phyloP scores from a whole-genome alignment of 768 basidiomycete genomes.

The Mycena latifolia region DNA sequence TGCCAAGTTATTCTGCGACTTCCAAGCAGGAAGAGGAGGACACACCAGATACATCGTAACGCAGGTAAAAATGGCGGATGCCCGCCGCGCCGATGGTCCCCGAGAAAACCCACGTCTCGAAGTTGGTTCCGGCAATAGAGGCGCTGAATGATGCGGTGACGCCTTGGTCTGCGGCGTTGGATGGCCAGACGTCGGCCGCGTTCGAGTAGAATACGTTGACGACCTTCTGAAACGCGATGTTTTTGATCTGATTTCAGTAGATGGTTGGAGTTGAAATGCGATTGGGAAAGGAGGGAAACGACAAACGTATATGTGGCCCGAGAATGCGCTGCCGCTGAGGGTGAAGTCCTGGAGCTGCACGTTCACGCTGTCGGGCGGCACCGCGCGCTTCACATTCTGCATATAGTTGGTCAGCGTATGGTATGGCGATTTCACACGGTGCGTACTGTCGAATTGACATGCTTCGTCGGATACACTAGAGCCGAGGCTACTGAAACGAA shows the following conservation, averaged over 20 bases:
- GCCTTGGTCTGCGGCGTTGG: conserved; percentile 12
- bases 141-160: conserved; percentile 11
- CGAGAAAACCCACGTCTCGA: conserved; percentile 21
- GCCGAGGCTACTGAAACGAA: too few species aligned
- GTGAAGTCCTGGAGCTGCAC: conserved; percentile 22
- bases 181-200: conserved; percentile 7
- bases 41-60: conserved; percentile 14
- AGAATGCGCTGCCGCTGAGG: conserved; percentile 3
- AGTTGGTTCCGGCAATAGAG: conserved; percentile 15
- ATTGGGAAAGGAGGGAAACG: neutral
- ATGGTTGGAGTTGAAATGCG: neutral
- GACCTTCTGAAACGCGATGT: conserved; percentile 4
- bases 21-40: neutral
- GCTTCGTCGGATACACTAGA: too few species aligned
- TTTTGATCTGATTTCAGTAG: conserved; percentile 10
- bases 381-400: conserved; percentile 1
- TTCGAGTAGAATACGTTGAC: conserved; percentile 17
- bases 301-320: conserved; percentile 6
- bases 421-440: too few species aligned
- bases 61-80: conserved; percentile 19
- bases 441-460: too few species aligned
- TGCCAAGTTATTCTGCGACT: too few species aligned
- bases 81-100: conserved; percentile 5
- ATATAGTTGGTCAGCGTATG: neutral
- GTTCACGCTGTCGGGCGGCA: conserved; percentile 11